Base-by-base conservation (phyloP, 1,139 yeast genomes). In the Nakaseomyces bracarensis region DNA sequence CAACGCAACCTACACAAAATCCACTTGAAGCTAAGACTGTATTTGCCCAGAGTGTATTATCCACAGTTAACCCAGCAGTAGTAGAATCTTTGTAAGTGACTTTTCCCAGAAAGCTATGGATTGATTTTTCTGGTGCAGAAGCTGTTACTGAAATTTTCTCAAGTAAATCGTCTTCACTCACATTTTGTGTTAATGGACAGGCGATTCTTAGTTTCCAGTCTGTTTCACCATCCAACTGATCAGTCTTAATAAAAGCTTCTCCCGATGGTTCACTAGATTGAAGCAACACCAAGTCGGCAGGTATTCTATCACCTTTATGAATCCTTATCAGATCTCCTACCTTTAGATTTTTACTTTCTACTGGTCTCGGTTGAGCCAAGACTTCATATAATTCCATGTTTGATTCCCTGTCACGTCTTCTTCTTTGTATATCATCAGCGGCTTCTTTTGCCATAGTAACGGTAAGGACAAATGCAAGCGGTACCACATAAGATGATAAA, bases 371-470 rank as follows among this genome's bases (percentile, higher is more conserved):
- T 50, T 40, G 74, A 52, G 57, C 76, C 64, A 87, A 61, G 4
- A 84, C 87, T 49, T 84, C 89, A 57, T 82, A 91, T 7, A 71
- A 62, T 60, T 91, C 97, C 53, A 75, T 75, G 55, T 93, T 93
- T 43, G 94, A 87, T 51, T 89, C 98, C 37, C 71, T 70, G 60
- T 93, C 99, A 50, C 99, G 74, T 50, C 91, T 74, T 42, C 98
- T 74, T 57, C 99, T 77, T 43, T 82, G 82, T 14, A 91, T 74
- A 62, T 93, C 99, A 64, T 93, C 98, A 52, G 86, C 72, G 0
- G 96, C 97, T 60, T 93, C 99, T 62, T 91, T 91, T 54, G 82
- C 69, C 95, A 93, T 87, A 0, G 98, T 93, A 5, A 93, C 95
- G 0, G 83, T 70, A 37, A 93, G 68, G 14, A 93, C 98, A 68